Evolutionary conservation across 805 yeast species (phyloP).

Genomic region (Nakazawaea populi): DNA sequence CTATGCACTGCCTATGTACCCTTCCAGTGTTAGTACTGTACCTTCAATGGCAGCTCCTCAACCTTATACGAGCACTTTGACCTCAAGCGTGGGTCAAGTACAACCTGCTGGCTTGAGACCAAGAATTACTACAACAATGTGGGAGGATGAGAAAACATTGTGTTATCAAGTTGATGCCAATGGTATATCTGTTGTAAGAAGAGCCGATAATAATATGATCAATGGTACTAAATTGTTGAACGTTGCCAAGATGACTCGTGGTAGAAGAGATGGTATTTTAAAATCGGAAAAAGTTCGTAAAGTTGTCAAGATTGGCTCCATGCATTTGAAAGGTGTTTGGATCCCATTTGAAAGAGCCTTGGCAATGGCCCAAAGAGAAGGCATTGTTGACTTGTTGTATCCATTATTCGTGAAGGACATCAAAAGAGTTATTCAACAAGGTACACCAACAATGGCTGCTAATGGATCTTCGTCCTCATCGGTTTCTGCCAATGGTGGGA

Average conservation of each 20-base stretch:
- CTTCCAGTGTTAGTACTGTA: background rate
- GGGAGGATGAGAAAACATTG: conserved; percentile 70
- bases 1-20: conserved; percentile 1
- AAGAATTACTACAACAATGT: conserved; percentile 65
- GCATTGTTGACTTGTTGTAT: conserved; percentile 50
- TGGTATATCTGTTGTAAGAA: conserved; percentile 58
- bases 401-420: conserved; percentile 64
- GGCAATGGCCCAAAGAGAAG: conserved; percentile 64
- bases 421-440: conserved; percentile 37
- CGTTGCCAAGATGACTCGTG: conserved; percentile 71
- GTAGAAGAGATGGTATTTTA: conserved; percentile 65
- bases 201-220: conserved; percentile 70
- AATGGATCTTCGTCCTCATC: background rate
- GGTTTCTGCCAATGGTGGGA: conserved; percentile 8
- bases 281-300: conserved; percentile 62
- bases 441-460: conserved; percentile 22
- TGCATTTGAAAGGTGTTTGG: conserved; percentile 75
- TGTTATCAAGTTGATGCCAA: conserved; percentile 71
- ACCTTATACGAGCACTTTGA: background rate
- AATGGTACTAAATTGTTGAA: conserved; percentile 65
- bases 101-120: conserved; percentile 44
- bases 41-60: conserved; percentile 3
- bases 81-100: conserved; percentile 25
- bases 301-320: conserved; percentile 69
- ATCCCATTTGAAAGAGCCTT: conserved; percentile 68